These are phyloP conservation scores for Amoebophrya sp. DNA, from an alignment of 169 alveolate species.

Conservation along the genomic window DNA sequence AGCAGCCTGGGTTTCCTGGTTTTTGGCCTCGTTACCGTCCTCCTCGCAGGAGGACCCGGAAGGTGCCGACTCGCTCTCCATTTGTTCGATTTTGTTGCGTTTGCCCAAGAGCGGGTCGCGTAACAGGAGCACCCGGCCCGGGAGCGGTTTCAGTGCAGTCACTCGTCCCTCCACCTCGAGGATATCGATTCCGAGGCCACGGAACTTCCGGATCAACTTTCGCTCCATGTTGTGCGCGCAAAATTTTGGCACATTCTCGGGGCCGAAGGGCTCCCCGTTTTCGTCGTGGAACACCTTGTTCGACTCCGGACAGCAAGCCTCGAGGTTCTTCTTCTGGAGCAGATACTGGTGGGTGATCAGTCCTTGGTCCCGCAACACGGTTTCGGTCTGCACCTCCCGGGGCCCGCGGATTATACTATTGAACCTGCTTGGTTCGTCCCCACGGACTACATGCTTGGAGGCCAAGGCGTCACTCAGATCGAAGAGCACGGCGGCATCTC, in stretches of 20 bases:
- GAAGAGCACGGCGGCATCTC: background rate
- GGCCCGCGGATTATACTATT: background rate
- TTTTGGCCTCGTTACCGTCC: background rate
- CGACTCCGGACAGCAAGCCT: background rate
- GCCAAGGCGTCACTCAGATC: background rate
- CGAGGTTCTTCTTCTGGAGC: background rate
- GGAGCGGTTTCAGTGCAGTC: background rate
- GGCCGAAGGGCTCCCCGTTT: background rate
- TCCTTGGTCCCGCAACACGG: background rate
- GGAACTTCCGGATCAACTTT: background rate
- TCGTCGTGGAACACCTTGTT: background rate
- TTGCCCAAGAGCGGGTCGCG: background rate
- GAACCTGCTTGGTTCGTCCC: background rate
- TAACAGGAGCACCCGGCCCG: background rate
- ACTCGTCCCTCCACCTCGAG: background rate
- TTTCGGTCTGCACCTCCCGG: background rate
- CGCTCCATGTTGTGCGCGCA: background rate
- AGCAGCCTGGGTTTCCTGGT: background rate
- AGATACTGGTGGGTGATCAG: background rate
- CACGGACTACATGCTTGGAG: background rate
- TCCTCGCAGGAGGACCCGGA: too few species aligned
- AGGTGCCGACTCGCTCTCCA: too few species aligned
- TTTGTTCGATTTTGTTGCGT: background rate
- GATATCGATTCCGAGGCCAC: background rate
- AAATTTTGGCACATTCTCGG: background rate